Evolutionary conservation across 257 asterid species (phyloP).

Genomic region (Lycium barbarum): DNA sequence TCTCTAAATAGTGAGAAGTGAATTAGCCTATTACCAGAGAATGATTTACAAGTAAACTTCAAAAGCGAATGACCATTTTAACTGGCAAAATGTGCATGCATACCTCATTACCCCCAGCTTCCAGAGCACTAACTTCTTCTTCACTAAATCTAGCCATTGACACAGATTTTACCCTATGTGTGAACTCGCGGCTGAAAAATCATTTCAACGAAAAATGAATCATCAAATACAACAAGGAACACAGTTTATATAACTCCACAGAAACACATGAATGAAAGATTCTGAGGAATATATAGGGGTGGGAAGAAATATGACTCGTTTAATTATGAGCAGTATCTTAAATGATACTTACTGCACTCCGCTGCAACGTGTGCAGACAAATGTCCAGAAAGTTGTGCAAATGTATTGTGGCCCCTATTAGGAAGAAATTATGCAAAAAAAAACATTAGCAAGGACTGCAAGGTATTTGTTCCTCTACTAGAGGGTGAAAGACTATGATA

Average conservation of each 20-base stretch:
- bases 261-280: not conserved
- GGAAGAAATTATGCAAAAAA: conserved; percentile 8
- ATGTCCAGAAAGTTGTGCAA: conserved; percentile 92
- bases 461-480: not conserved
- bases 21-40: conserved; percentile 20
- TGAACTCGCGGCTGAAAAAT: conserved; percentile 78
- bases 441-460: conserved; percentile 18
- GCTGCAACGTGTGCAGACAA: conserved; percentile 89
- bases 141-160: conserved; percentile 85
- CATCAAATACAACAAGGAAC: not conserved
- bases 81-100: not conserved
- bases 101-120: conserved; percentile 94
- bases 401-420: conserved; percentile 94
- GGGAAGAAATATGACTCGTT: too few species aligned
- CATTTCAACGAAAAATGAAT: conserved; percentile 27
- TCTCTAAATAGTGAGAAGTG: conserved; percentile 48
- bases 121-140: conserved; percentile 74
- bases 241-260: not conserved
- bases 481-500: not conserved
- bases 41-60: not conserved
- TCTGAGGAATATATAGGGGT: not conserved
- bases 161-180: conserved; percentile 90
- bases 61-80: not conserved
- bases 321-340: not conserved
- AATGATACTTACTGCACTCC: conserved; percentile 87